A percentile compares a stretch with the other conserved stretches of the same genome.
These are phyloP conservation scores for Nemania serpens DNA, from an alignment of 2,329 filamentous ascomycete genomes.

Conservation along the genomic window DNA sequence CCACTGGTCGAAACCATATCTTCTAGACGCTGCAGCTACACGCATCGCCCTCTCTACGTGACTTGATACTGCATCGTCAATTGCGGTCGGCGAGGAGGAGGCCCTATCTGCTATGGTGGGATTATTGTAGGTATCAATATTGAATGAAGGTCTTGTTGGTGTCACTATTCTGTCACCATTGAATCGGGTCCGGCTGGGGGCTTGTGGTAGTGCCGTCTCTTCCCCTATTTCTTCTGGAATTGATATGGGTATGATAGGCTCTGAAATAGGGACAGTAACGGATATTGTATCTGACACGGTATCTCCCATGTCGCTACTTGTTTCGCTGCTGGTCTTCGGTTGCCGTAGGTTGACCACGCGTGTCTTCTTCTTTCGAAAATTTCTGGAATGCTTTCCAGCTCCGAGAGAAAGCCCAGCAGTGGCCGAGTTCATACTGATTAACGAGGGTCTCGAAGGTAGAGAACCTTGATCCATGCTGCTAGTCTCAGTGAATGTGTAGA, in stretches of 20 bases:
- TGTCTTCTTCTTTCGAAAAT: slow-evolving; percentile 78
- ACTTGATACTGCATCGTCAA: slow-evolving; percentile 16
- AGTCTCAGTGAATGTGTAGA: slow-evolving; percentile 75
- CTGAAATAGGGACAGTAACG: slow-evolving; percentile 63
- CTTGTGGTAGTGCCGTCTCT: slow-evolving; percentile 40
- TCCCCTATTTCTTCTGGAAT: slow-evolving; percentile 65
- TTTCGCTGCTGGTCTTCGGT: slow-evolving; percentile 57
- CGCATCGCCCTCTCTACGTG: slow-evolving; percentile 36
- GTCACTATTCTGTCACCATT: slow-evolving; percentile 39
- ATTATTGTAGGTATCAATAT: slow-evolving; percentile 42
- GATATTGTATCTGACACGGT: slow-evolving; percentile 58
- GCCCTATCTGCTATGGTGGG: slow-evolving; percentile 30
- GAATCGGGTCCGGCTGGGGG: slow-evolving; percentile 51
- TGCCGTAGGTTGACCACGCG: slow-evolving; percentile 81
- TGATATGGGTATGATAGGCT: slow-evolving; percentile 60
- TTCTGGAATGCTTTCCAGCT: slow-evolving; percentile 61
- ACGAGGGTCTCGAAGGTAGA: slow-evolving; percentile 69
- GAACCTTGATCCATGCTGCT: slow-evolving; percentile 67
- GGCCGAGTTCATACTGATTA: slow-evolving; percentile 65
- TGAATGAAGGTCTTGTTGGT: slow-evolving; percentile 41
- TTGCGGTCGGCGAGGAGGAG: slow-evolving; percentile 20
- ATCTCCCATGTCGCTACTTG: slow-evolving; percentile 57
- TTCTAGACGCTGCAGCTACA: slow-evolving; percentile 37
- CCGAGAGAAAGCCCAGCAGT: slow-evolving; percentile 67
- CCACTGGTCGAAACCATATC: slow-evolving; percentile 37